Evolutionary conservation across 805 yeast species (phyloP), one percentile per base, ranked within the genome.

Genomic region (Teunomyces gatunensis): DNA sequence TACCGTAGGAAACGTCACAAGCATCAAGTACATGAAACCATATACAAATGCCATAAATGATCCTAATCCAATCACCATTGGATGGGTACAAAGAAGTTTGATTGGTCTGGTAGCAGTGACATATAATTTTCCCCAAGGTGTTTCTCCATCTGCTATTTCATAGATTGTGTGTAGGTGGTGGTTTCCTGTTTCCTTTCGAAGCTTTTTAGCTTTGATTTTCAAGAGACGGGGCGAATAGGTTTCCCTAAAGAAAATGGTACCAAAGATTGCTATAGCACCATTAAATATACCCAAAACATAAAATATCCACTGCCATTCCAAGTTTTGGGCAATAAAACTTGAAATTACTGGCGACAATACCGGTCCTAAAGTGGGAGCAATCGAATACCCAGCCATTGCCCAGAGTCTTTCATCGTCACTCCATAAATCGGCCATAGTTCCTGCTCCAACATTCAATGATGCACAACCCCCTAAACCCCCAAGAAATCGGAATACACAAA

Each of bases 1-100:
- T 1, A 71, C 65, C 7, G 57, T 47, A 2, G 74, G 75, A 50
- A 68, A 70, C 2, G 74, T 65, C 7, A 68, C 68, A 39, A 71
- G 61, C 73, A 71, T 67, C 48, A 70, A 53, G 52, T 71, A 71
- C 66, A 71, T 60, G 48, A 70, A 68, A n/a, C 73, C 74, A 48
- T 71, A 70, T 9, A 65, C 63, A 53, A 71, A 67, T 2, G 74
- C 74, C 73, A 71, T 67, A 51, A 68, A 71, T 11, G 72, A 61
- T 1, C 75, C 74, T 46, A 71, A 58, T 0, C 74, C 74, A 32
- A 68, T 53, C 11, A 71, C 59, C 68, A 71, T 68, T 2, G 74
- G 74, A 48, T 71, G 68, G 15, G 64, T 58, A 48, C 57, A 55
- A 9, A 71, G 56, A 20, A 70, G 58, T 21, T 63, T 60, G 17